These are phyloP conservation scores for Blepharisma stoltei DNA, from an alignment of 73 alveolate genomes.

Conservation along the genomic window DNA sequence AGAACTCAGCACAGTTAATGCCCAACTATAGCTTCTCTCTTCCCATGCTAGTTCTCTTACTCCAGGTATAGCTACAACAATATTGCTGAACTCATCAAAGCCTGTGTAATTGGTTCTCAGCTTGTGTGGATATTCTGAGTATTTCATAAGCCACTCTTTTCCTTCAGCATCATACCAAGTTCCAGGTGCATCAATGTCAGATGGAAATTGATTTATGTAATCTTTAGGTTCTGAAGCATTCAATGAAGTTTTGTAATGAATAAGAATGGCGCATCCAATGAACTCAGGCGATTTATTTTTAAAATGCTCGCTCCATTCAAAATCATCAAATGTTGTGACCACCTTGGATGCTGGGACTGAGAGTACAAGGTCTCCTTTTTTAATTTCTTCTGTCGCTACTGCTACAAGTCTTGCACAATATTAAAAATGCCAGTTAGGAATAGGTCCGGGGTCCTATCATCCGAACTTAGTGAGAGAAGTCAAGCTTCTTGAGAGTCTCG, in stretches of 20 bases:
- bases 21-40: conserved; percentile 5
- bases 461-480: no score
- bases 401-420: neutral
- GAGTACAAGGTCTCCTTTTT: neutral
- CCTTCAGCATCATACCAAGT: neutral
- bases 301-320: neutral
- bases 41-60: neutral
- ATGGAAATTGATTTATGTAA: neutral
- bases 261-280: neutral
- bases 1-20: neutral
- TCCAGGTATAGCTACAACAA: neutral
- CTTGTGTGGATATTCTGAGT: neutral
- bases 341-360: neutral
- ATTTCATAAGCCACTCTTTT: conserved; percentile 10
- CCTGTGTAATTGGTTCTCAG: conserved; percentile 1
- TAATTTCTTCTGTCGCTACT: neutral
- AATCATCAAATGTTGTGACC: conserved; percentile 17
- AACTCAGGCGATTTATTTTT: neutral
- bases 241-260: neutral
- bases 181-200: conserved; percentile 23
- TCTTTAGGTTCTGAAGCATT: neutral
- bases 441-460: no score
- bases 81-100: neutral
- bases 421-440: no score
- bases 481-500: no score